Evolutionary conservation across 371 early-diverging fungal genomes (phyloP).

Genomic region (Entomophthora muscae): DNA sequence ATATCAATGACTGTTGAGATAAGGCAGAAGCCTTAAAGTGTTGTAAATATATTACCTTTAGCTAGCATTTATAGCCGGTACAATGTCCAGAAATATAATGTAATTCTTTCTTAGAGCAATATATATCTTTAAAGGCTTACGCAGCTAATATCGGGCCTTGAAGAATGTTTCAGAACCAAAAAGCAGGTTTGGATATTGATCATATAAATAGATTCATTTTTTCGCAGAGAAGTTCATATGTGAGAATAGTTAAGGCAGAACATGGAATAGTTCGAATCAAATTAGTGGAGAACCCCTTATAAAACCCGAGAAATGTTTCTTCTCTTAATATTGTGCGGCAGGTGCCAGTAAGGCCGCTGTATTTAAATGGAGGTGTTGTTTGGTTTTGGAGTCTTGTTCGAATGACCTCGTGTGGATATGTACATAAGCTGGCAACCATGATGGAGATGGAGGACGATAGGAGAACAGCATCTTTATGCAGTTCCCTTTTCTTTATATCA

Average conservation of each 20-base stretch:
- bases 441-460: slow-evolving; percentile 69
- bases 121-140: too few species aligned
- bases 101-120: too few species aligned
- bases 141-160: too few species aligned
- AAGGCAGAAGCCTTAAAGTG: too few species aligned
- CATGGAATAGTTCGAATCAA: slow-evolving; percentile 79
- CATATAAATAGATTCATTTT: too few species aligned
- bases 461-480: slow-evolving; percentile 37
- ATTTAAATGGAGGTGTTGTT: slow-evolving; percentile 44
- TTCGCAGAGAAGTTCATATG: slow-evolving; percentile 55
- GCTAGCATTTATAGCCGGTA: too few species aligned
- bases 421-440: slow-evolving; percentile 66
- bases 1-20: too few species aligned
- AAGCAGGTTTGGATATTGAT: too few species aligned
- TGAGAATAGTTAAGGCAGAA: slow-evolving; percentile 69
- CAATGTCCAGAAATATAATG: too few species aligned
- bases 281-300: slow-evolving; percentile 76
- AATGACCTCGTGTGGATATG: slow-evolving; percentile 84
- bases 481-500: too few species aligned
- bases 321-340: slow-evolving; percentile 45
- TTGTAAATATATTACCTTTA: too few species aligned
- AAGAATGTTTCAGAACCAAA: too few species aligned
- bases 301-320: slow-evolving; percentile 69
- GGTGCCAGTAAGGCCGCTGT: slow-evolving; percentile 58
- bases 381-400: slow-evolving; percentile 84